Evolutionary conservation across 768 basidiomycete genomes (phyloP), one percentile per base, ranked within the genome.

Genomic region (Lactarius sp.): DNA sequence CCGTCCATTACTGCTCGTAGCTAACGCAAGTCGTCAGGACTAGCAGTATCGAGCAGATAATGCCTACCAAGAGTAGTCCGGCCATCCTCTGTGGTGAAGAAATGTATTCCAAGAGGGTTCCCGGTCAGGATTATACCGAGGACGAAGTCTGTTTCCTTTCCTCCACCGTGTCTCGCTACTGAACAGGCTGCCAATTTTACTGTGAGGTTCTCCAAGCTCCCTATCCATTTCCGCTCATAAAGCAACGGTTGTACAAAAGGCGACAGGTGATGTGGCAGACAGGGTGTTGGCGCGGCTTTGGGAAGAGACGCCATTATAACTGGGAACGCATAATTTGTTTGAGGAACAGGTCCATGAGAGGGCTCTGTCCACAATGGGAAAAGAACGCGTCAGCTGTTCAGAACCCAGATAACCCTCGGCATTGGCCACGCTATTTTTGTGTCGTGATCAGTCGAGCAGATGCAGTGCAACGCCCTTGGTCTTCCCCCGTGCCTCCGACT

Each of bases 111-210:
- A 61, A 4, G 60, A 62, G 16, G 60, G 55, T 12, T 16, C 13
- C 64, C 64, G 62, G 5, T 34, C 12, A 9, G 60, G 54, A 34
- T 34, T 31, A 36, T 62, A 65, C 22, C 64, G 47, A n/a, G 41
- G 22, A 22, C 55, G 59, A n/a, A 66, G 60, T 3, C 9, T 6
- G 20, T 66, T 62, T 16, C 61, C 61, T n/a, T 31, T n/a, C 4
- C 47, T 22, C 22, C 47, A 49, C 47, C 47, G 27, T 6, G 22
- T 12, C 47, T 49, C 47, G 22, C 4, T 46, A 20, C 46, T 46
- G 46, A 46, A 46, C 7, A 46, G 46, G 16, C n/a, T n/a, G 20
- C 46, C 46, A 20, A 46, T 46, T 20, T 46, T n/a, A 18, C 46
- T 46, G n/a, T 20, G 46, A 46, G 36, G 13, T 16, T 13, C 42